A percentile compares a stretch with the other conserved stretches of the same genome.
Conservation (phyloP, 306 rosid genomes). For the Acacia melanoxylon region DNA sequence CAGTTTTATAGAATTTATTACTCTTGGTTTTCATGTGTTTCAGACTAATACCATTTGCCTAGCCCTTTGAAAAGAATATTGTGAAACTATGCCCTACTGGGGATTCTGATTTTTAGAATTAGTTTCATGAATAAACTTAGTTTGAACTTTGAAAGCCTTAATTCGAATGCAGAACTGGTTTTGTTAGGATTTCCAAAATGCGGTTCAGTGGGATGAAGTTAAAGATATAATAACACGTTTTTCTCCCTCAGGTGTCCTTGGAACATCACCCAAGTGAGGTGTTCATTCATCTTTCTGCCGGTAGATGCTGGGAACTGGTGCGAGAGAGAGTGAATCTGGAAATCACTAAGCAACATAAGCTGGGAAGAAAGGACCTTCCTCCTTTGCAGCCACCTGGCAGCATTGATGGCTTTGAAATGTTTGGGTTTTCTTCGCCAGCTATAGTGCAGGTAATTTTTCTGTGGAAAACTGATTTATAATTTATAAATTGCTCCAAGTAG, state of each 20-base stretch:
- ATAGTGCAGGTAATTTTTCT: conserved; percentile 83
- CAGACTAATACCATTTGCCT: background rate
- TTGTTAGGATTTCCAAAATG: background rate
- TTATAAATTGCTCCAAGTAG: conserved; percentile 14
- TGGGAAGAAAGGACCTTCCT: conserved; percentile 78
- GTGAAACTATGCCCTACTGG: background rate
- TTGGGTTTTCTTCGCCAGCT: conserved; percentile 94
- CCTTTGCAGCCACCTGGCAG: conserved; percentile 99
- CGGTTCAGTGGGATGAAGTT: conserved; percentile 16
- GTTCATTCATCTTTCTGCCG: conserved; percentile 73
- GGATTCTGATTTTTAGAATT: background rate
- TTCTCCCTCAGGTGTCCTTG: conserved; percentile 66
- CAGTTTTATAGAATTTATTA: conserved; percentile 9
- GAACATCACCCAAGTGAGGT: conserved; percentile 76
- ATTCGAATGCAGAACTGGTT: conserved; percentile 20
- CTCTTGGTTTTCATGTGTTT: background rate
- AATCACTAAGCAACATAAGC: conserved; percentile 82
- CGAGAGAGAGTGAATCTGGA: conserved; percentile 94
- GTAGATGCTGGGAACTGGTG: conserved; percentile 92
- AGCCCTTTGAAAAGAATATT: background rate
- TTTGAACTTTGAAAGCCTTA: conserved; percentile 21
- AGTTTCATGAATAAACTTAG: background rate
- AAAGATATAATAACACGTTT: conserved; percentile 22
- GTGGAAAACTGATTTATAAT: background rate
- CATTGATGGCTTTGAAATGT: conserved; percentile 98